Conservation (phyloP, 768 basidiomycete genomes). For the Hericium coralloides region DNA sequence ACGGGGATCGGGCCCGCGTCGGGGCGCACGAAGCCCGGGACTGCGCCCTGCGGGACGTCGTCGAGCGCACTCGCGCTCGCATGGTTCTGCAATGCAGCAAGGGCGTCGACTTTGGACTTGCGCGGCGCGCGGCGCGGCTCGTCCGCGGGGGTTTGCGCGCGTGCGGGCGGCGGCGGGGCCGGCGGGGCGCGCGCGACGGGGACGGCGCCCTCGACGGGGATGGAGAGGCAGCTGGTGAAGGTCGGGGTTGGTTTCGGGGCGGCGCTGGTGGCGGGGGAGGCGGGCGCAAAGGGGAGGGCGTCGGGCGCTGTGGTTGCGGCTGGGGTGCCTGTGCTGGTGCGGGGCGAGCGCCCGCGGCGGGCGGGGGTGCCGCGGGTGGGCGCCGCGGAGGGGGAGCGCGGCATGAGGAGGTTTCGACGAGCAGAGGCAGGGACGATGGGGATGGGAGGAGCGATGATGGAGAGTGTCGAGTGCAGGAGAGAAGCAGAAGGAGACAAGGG, state of each 20-base stretch:
- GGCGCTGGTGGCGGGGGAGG: slow-evolving; percentile 1
- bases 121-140: slow-evolving; percentile 59
- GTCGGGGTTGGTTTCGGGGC: slow-evolving; percentile 32
- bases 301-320: slow-evolving; percentile 10
- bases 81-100: slow-evolving; percentile 68
- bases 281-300: slow-evolving; percentile 9
- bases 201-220: slow-evolving; percentile 66
- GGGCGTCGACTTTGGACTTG: slow-evolving; percentile 85
- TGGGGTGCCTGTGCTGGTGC: slow-evolving; percentile 6
- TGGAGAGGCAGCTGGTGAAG: slow-evolving; percentile 62
- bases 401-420: slow-evolving; percentile 2
- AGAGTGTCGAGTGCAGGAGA: slow-evolving; percentile 2
- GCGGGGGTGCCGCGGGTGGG: slow-evolving; percentile 14
- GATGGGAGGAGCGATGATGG: slow-evolving; percentile 8
- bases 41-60: slow-evolving; percentile 40
- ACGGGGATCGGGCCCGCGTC: slow-evolving; percentile 49
- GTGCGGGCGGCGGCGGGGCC: slow-evolving; percentile 1
- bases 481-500: slow-evolving; percentile 9
- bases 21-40: slow-evolving; percentile 25
- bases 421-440: background rate
- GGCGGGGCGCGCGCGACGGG: slow-evolving; percentile 34
- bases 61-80: slow-evolving; percentile 47
- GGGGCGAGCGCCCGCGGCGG: slow-evolving; percentile 4
- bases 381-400: slow-evolving; percentile 8
- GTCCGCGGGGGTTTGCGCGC: background rate